These are phyloP conservation scores for Dendrostoma leiphaemia DNA, from an alignment of 2,329 filamentous ascomycete genomes.

Conservation along the genomic window DNA sequence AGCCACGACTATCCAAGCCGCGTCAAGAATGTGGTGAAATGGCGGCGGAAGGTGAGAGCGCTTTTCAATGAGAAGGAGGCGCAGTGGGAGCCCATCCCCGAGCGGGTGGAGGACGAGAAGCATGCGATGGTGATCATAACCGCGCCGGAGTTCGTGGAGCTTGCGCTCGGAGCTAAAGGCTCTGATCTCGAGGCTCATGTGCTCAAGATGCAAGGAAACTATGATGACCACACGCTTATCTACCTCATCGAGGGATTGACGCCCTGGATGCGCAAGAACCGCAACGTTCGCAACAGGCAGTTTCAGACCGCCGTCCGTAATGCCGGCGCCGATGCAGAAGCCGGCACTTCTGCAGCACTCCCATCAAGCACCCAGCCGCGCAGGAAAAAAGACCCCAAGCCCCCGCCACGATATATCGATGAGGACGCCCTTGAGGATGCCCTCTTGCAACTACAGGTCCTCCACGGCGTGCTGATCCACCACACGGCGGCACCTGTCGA, in stretches of 20 bases:
- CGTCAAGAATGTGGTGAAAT: conserved; percentile 57
- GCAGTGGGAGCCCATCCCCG: conserved; percentile 62
- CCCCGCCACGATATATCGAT: conserved; percentile 51
- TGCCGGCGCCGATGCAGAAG: conserved; percentile 32
- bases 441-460: conserved; percentile 66
- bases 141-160: conserved; percentile 64
- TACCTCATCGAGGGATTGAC: conserved; percentile 71
- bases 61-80: conserved; percentile 59
- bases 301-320: conserved; percentile 64
- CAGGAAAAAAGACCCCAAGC: conserved; percentile 38
- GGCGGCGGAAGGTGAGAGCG: conserved; percentile 66
- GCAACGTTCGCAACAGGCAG: conserved; percentile 63
- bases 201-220: conserved; percentile 49
- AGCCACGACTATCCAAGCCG: conserved; percentile 43
- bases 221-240: conserved; percentile 54
- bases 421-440: conserved; percentile 71
- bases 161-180: conserved; percentile 47
- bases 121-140: conserved; percentile 62
- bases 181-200: conserved; percentile 59
- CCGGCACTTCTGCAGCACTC: conserved; percentile 22
- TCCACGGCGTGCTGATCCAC: conserved; percentile 66
- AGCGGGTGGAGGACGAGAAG: conserved; percentile 52
- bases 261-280: conserved; percentile 67
- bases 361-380: conserved; percentile 26
- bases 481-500: conserved; percentile 61